Evolutionary conservation across 192 early-diverging fungal genomes (phyloP).

Genomic region (Polychytrium aggregatum): DNA sequence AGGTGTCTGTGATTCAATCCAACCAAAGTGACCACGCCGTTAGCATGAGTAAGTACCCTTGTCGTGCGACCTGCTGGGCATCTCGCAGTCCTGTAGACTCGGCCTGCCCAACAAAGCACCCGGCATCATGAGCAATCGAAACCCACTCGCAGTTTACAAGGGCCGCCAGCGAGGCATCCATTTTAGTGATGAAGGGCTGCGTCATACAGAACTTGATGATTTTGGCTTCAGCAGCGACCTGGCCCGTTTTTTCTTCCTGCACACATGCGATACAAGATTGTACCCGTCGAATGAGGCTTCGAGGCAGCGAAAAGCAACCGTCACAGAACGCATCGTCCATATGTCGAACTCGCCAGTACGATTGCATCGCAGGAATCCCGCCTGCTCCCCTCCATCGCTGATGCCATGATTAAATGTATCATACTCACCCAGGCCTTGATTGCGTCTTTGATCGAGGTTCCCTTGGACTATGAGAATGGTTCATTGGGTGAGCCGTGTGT

Average conservation of each 20-base stretch:
- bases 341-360: too few relatives aligned
- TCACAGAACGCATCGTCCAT: too few relatives aligned
- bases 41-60: too few relatives aligned
- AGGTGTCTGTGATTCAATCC: slow-evolving; percentile 23
- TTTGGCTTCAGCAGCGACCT: slow-evolving; percentile 22
- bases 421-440: slow-evolving; percentile 25
- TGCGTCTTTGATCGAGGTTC: slow-evolving; percentile 30
- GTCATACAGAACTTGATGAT: slow-evolving; percentile 31
- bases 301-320: not conserved
- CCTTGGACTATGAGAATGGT: slow-evolving; percentile 18
- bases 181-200: slow-evolving; percentile 43
- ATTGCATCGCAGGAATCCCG: too few relatives aligned
- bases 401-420: too few relatives aligned
- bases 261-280: not conserved
- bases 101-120: too few relatives aligned
- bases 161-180: slow-evolving; percentile 37
- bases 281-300: not conserved
- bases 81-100: too few relatives aligned
- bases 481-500: too few relatives aligned
- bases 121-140: too few relatives aligned
- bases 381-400: too few relatives aligned
- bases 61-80: too few relatives aligned
- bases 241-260: slow-evolving; percentile 36
- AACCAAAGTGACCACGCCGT: not conserved
- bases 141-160: slow-evolving; percentile 30